Base-by-base conservation (phyloP, 2,329 filamentous ascomycete genomes). In the Botryosphaeria agaves region DNA sequence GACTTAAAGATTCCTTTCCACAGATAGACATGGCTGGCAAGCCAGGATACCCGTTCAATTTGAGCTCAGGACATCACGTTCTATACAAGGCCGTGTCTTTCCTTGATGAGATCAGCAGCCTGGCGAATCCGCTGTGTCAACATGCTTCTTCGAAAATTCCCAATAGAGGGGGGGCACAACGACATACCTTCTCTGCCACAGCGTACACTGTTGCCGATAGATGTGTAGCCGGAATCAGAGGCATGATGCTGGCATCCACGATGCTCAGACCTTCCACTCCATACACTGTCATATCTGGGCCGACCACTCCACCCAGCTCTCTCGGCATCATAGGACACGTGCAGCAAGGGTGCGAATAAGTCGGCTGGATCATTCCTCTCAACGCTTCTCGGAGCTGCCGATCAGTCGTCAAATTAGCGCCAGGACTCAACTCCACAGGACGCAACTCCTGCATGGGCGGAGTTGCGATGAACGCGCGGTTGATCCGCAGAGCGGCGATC, bases 401-500 rank as follows among this genome's bases (percentile, higher is more conserved):
- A 17, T 41, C 39, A 16, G 26, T 39, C 18, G 40, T 34, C 7
- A 37, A 29, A 7, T 41, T 31, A 4, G 33, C 28, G 9, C 34
- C 50, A 12, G 30, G 56, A 37, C 12, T 34, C 23, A 15, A 32
- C 32, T 59, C 56, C 0, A 49, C 34, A 0, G 55, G 44, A 1
- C 34, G 37, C 15, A 55, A 44, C 14, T 41, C 38, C 3, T 39
- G 32, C 26, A 59, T 46, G 5, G 47, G 39, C 3, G 42, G 38
- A 1, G 41, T 40, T 8, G 43, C 41, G 41, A 48, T 50, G 34
- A 52, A 52, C 14, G 37, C 31, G 4, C 55, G 42, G 15, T 51
- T 52, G 37, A 42, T 52, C 12, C 49, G 41, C 2, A 57, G 36
- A 29, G 51, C 46, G 20, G 48, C 48, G 0, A 47, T 40, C 0